Evolutionary conservation across 139 green algal genomes (phyloP).

Genomic region (Dunaliella primolecta): DNA sequence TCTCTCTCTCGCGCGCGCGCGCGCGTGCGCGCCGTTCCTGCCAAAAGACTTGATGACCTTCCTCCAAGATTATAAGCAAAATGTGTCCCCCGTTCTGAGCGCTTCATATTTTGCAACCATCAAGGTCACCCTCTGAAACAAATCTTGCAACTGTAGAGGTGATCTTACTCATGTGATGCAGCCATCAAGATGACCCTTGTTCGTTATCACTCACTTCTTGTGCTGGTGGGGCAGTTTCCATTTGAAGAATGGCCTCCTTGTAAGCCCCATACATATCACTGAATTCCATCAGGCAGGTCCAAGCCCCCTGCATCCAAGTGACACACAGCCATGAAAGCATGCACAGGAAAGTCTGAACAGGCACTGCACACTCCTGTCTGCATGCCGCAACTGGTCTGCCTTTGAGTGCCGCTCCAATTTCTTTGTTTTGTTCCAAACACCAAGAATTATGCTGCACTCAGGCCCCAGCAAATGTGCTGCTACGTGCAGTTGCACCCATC

Average conservation of each 20-base stretch:
- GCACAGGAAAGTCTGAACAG: not conserved
- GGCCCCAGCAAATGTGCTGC: not conserved
- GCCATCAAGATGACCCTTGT: too few relatives aligned
- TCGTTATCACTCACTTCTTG: not conserved
- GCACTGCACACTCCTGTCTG: too few relatives aligned
- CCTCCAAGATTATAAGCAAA: not conserved
- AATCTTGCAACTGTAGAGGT: too few relatives aligned
- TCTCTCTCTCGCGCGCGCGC: too few relatives aligned
- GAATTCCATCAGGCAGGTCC: not conserved
- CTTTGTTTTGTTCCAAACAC: too few relatives aligned
- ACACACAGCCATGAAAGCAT: not conserved
- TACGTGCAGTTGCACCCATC: too few relatives aligned
- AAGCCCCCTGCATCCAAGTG: not conserved
- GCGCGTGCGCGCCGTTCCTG: too few relatives aligned
- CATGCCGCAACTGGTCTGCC: too few relatives aligned
- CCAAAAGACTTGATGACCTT: not conserved
- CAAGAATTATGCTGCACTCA: not conserved
- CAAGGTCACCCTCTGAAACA: not conserved
- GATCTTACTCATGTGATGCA: not conserved
- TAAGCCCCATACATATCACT: not conserved
- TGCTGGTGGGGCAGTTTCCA: not conserved
- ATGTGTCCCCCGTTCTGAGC: not conserved
- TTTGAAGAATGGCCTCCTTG: not conserved
- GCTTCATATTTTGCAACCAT: not conserved
- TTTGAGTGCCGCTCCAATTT: too few relatives aligned